phyloP scores from a whole-genome alignment of 805 yeast genomes.

The Lipomyces oligophaga region DNA sequence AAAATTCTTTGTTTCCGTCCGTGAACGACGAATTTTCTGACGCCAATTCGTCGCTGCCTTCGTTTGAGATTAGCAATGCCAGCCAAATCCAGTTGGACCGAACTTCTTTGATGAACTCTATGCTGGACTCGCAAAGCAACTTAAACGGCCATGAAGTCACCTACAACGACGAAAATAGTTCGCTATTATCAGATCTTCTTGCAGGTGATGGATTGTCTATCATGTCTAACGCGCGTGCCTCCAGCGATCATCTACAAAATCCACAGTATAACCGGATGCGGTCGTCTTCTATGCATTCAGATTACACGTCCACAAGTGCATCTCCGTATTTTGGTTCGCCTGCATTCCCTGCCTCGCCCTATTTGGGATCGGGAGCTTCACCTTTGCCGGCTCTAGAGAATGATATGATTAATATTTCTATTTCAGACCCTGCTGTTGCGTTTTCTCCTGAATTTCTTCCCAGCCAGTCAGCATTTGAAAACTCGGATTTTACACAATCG shows the following conservation, averaged over 20 bases:
- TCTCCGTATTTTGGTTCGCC: constrained; percentile 7
- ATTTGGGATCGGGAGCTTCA: background rate
- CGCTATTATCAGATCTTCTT: too few relatives aligned
- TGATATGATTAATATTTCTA: constrained; percentile 12
- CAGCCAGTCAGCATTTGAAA: constrained; percentile 2
- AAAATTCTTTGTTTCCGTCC: too few relatives aligned
- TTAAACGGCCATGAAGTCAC: background rate
- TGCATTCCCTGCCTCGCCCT: background rate
- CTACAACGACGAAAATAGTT: background rate
- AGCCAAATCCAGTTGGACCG: too few relatives aligned
- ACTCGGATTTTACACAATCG: too few relatives aligned
- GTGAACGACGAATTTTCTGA: too few relatives aligned
- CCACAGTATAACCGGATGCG: too few relatives aligned
- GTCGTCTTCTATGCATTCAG: constrained; percentile 22
- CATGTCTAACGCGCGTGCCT: too few relatives aligned
- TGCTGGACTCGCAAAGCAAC: background rate
- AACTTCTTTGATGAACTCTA: too few relatives aligned
- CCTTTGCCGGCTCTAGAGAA: constrained; percentile 1
- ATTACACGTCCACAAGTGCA: constrained; percentile 15
- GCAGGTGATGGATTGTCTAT: too few relatives aligned
- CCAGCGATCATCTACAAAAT: too few relatives aligned
- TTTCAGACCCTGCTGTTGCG: constrained; percentile 7
- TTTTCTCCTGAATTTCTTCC: constrained; percentile 1
- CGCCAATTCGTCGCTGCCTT: too few relatives aligned
- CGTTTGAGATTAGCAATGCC: too few relatives aligned